Percentiles rank a stretch among this genome's conserved stretches.
phyloP scores from a whole-genome alignment of 805 yeast species.

The Yarrowia alimentaria region DNA sequence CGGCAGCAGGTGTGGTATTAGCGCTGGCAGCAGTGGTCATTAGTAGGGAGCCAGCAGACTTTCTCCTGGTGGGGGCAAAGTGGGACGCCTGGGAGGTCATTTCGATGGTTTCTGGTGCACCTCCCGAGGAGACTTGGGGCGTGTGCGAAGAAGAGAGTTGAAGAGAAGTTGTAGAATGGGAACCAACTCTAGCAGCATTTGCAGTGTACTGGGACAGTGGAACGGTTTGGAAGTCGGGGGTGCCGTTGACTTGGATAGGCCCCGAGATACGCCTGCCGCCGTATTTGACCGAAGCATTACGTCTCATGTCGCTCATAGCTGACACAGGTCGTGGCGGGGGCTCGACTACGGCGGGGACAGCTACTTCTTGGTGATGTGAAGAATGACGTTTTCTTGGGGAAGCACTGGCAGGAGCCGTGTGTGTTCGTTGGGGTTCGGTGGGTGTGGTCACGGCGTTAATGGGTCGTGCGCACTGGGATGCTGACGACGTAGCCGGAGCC shows the following conservation, averaged over 20 bases:
- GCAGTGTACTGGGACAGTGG: conserved; percentile 1
- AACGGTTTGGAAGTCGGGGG: conserved; percentile 11
- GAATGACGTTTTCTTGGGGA: too few relatives aligned
- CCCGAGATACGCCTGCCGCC: conserved; percentile 9
- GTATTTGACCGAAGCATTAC: not conserved
- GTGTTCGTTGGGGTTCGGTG: too few relatives aligned
- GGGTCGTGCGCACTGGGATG: not conserved
- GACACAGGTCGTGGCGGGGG: not conserved
- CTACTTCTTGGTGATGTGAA: too few relatives aligned
- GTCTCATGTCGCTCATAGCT: too few relatives aligned
- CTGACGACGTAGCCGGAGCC: not conserved
- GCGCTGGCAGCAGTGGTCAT: not conserved
- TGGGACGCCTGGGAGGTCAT: conserved; percentile 24
- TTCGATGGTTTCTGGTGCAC: conserved; percentile 5
- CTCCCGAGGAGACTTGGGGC: not conserved
- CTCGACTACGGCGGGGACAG: not conserved
- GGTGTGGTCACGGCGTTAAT: not conserved
- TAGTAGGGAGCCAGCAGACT: conserved; percentile 4
- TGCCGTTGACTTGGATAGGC: conserved; percentile 16
- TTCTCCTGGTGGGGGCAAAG: conserved; percentile 4
- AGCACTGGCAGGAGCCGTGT: too few relatives aligned
- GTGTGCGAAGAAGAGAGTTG: conserved; percentile 9
- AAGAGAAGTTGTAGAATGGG: not conserved
- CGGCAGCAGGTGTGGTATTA: too few relatives aligned
- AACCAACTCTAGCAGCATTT: too few relatives aligned